Evolutionary conservation across 2,329 filamentous ascomycete species (phyloP), one percentile per base, ranked within the genome.

Genomic region (Fusarium newnesense): DNA sequence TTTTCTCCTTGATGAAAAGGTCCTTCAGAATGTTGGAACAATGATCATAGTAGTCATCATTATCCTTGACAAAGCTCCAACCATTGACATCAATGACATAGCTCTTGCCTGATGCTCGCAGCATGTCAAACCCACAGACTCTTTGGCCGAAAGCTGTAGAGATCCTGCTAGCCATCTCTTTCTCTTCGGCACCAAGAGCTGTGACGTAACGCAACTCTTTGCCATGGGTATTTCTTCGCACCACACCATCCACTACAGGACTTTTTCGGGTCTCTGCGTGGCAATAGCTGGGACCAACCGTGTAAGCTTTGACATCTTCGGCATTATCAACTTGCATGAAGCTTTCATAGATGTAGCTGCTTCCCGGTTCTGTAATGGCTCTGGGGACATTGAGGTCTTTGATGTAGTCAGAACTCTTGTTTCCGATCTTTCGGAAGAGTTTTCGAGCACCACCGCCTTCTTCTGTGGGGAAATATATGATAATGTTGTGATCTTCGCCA

Each of bases 11-110:
- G 72, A 97, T 86, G 75, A 99, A 98, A 80, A 97, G 94, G 11
- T 96, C 92, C 79, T 92, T 94, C 58, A 99, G 85, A 54, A 98
- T 97, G 67, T 87, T 91, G 28, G 96, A 91, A 76, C 93, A 96
- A 78, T 94, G 94, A 78, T 98, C 94, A 81, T 99, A 99, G 82
- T 99, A 99, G 69, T 97, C 95, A 71, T 98, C 96, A 78, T 99
- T 99, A 81, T 99, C 97, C 81, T 99, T 99, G 81, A 99, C 96
- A 78, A 99, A 99, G 80, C 96, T 98, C 97, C 97, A 99, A 18
- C 96, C 96, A 81, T 99, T 99, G 76, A 99, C 96, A 78, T 99
- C 96, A 75, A 99, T 99, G 54, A 99, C 96, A 83, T 94, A 99
- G 80, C 96, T 98, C 81, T 94, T 94, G 21, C 95, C 94, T 56